Conservation (phyloP, 768 basidiomycete genomes). For the Boletus speciosus region DNA sequence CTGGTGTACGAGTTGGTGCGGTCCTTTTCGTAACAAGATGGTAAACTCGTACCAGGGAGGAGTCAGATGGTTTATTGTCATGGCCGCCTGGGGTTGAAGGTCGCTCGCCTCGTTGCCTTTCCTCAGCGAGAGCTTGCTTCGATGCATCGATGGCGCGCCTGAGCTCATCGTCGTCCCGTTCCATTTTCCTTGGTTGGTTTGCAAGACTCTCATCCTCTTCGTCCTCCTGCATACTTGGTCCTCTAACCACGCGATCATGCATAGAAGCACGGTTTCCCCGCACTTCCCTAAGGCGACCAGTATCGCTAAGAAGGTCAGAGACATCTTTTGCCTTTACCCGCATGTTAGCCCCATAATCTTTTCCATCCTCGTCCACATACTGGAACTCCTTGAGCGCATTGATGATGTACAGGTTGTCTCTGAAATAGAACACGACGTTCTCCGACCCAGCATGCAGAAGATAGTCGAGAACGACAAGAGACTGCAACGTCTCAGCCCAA, state of each 20-base stretch:
- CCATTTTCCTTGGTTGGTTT: slow-evolving; percentile 21
- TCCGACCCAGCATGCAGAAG: slow-evolving; percentile 94
- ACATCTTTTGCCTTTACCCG: slow-evolving; percentile 98
- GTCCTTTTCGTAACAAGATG: too few relatives aligned
- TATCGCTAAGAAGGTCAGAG: slow-evolving; percentile 87
- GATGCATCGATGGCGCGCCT: slow-evolving; percentile 86
- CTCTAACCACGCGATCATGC: slow-evolving; percentile 91
- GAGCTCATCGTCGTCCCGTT: slow-evolving; percentile 79
- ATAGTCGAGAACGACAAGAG: slow-evolving; percentile 92
- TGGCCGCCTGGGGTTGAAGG: too few relatives aligned
- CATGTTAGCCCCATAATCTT: slow-evolving; percentile 97
- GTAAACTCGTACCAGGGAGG: too few relatives aligned
- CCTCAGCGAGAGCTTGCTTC: slow-evolving; percentile 67
- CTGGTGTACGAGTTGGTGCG: too few relatives aligned
- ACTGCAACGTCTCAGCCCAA: slow-evolving; percentile 40
- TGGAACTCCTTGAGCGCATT: slow-evolving; percentile 99
- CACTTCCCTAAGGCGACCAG: slow-evolving; percentile 79
- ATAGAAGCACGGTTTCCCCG: slow-evolving; percentile 81
- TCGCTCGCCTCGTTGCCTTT: slow-evolving; percentile 25
- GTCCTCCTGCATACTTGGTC: slow-evolving; percentile 36
- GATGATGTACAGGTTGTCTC: slow-evolving; percentile 94
- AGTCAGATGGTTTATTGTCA: too few relatives aligned
- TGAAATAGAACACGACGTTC: slow-evolving; percentile 98
- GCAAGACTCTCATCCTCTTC: slow-evolving; percentile 11
- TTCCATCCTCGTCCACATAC: slow-evolving; percentile 89